Percentiles rank a stretch among this genome's conserved stretches.
These are phyloP conservation scores for Chamaenerion angustifolium DNA, from an alignment of 345 rosid species.

Conservation along the genomic window DNA sequence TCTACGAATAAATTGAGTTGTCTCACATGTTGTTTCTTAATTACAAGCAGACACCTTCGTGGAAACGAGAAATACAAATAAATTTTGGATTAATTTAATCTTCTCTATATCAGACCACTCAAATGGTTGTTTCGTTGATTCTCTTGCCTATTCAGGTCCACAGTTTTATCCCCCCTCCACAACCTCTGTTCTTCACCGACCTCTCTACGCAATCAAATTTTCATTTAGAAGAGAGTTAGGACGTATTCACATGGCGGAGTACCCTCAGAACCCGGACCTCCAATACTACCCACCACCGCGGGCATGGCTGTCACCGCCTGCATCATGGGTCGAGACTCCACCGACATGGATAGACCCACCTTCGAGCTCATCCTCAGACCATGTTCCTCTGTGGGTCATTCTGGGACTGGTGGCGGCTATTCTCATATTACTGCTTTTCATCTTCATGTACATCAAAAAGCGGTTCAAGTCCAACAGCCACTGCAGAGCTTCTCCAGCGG, in stretches of 20 bases:
- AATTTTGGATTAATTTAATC: too few species aligned
- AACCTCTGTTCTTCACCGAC: neutral
- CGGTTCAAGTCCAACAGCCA: neutral
- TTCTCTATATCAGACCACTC: too few species aligned
- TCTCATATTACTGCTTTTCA: neutral
- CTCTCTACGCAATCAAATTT: too few species aligned
- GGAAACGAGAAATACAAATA: too few species aligned
- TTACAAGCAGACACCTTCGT: too few species aligned
- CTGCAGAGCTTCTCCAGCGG: neutral
- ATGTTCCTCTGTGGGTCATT: constrained; percentile 9
- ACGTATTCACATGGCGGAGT: too few species aligned
- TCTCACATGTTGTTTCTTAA: too few species aligned
- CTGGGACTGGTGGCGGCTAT: neutral
- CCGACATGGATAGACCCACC: constrained; percentile 4
- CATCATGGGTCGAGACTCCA: constrained; percentile 1
- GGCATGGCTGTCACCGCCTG: neutral
- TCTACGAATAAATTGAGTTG: too few species aligned
- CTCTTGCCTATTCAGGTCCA: too few species aligned
- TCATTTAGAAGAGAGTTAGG: too few species aligned
- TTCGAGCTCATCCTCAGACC: neutral
- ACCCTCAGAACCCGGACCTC: neutral
- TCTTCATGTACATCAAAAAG: neutral
- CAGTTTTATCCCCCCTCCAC: too few species aligned
- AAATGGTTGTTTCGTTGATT: too few species aligned
- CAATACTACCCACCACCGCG: constrained; percentile 1